Base-by-base conservation (phyloP, 768 basidiomycete genomes). In the Gymnopilus dilepis region DNA sequence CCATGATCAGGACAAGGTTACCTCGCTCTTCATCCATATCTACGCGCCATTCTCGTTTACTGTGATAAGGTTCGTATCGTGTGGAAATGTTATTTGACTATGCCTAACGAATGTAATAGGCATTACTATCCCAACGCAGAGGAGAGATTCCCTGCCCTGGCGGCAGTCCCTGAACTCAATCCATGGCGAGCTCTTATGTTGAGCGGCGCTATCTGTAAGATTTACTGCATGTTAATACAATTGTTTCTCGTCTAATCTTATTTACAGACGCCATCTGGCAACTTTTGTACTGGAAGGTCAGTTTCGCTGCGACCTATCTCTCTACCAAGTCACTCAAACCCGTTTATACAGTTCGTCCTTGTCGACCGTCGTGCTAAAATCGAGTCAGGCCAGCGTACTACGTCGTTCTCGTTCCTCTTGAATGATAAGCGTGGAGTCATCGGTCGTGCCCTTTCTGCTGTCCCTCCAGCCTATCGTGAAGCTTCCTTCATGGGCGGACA, bases 1-100 rank as follows among this genome's bases (percentile, higher is more conserved):
- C 78, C 97, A 99, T 70, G 95, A 97, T 69, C 84, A 87, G 58
- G 97, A 99, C 74, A 99, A 99, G 75, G 92, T 98, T 70, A 98
- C 93, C 17, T 94, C 92, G 9, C 78, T 99, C 24, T 99, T 96
- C 77, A 86, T 99, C 31, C 97, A 99, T 72, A 90, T 99, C 59
- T 98, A 97, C 70, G 85, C 93, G 0, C 94, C 97, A 0, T 86
- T 97, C 63, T 88, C 90, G 3, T 92, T 99, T 68, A 95, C 94
- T 13, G 90, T 95, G 22, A 95, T 99, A 58, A 83, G 92, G 93
- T 92, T 64, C 31, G 87, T 75, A 17, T 5, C 38, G n/a, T 24
- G 4, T 33, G 59, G 51, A 52, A n/a, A 28, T 17, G 52, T 19
- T 34, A 24, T 19, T 30, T 54, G 37, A 22, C 33, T 26, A 40